Evolutionary conservation across 441 rosid genomes (phyloP).

Genomic region (Pelargonium citronellum): DNA sequence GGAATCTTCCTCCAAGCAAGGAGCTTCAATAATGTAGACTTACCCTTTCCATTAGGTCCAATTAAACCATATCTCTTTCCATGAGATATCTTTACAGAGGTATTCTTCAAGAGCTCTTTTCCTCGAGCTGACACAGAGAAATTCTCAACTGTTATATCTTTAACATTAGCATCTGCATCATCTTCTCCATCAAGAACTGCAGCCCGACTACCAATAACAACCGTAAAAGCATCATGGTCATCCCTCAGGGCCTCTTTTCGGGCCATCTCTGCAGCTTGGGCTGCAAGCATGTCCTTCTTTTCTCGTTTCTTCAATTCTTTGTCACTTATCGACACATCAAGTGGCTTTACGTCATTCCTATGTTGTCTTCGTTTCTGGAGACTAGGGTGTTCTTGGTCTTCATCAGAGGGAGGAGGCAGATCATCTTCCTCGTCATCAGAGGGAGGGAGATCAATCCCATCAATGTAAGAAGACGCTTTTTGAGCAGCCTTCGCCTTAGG

Average conservation of each 20-base stretch:
- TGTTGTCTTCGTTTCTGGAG: conserved; percentile 26
- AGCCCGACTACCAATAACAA: conserved; percentile 74
- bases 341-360: conserved; percentile 27
- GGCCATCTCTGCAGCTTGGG: conserved; percentile 47
- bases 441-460: conserved; percentile 75
- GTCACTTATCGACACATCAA: conserved; percentile 51
- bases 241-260: conserved; percentile 73
- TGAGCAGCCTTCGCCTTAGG: conserved; percentile 43
- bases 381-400: conserved; percentile 30
- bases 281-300: conserved; percentile 55
- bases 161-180: conserved; percentile 77
- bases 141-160: conserved; percentile 64
- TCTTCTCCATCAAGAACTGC: conserved; percentile 80
- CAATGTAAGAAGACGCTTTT: conserved; percentile 48
- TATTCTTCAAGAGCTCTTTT: conserved; percentile 71
- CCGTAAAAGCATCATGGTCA: conserved; percentile 85
- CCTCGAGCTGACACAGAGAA: conserved; percentile 90
- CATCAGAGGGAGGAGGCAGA: conserved; percentile 28
- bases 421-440: conserved; percentile 61
- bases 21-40: conserved; percentile 81
- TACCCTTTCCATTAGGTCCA: conserved; percentile 92
- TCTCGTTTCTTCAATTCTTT: conserved; percentile 79
- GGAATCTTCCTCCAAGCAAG: conserved; percentile 97
- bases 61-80: conserved; percentile 91
- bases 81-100: conserved; percentile 81